These are phyloP conservation scores for Fusarium sororula DNA, from an alignment of 2,329 filamentous ascomycete species.

Conservation along the genomic window DNA sequence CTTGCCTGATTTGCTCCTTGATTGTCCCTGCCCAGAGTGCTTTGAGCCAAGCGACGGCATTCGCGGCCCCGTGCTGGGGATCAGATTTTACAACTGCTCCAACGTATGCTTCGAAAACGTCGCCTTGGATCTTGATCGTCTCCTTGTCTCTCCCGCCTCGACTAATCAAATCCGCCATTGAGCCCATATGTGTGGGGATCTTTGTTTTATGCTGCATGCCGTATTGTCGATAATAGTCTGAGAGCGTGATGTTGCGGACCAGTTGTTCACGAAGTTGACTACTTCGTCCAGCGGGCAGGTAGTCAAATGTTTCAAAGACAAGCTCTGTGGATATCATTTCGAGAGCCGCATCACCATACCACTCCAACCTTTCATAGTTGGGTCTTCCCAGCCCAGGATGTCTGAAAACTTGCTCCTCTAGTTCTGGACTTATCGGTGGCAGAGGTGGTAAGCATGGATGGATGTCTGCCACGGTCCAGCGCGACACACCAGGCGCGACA, in stretches of 20 bases:
- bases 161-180: slow-evolving; percentile 35
- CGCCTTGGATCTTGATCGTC: slow-evolving; percentile 78
- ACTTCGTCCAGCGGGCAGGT: slow-evolving; percentile 72
- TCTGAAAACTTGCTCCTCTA: slow-evolving; percentile 73
- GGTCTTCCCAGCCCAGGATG: slow-evolving; percentile 62
- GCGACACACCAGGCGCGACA: slow-evolving; percentile 19
- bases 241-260: slow-evolving; percentile 82
- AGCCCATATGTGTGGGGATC: slow-evolving; percentile 59
- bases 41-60: slow-evolving; percentile 76
- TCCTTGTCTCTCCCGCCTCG: slow-evolving; percentile 57
- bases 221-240: slow-evolving; percentile 75
- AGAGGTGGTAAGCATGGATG: slow-evolving; percentile 62
- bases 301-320: slow-evolving; percentile 75
- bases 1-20: slow-evolving; percentile 59
- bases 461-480: slow-evolving; percentile 63
- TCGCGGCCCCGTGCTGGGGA: slow-evolving; percentile 66
- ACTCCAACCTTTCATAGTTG: slow-evolving; percentile 84
- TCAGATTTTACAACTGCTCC: slow-evolving; percentile 79
- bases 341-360: slow-evolving; percentile 87
- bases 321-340: slow-evolving; percentile 79
- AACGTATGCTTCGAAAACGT: slow-evolving; percentile 92
- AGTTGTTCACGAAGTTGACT: slow-evolving; percentile 81
- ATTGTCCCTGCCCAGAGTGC: slow-evolving; percentile 77
- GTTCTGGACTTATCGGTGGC: slow-evolving; percentile 67
- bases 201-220: slow-evolving; percentile 72